Percentiles rank a stretch among this genome's conserved stretches.
These are phyloP conservation scores for Paraphoma chrysanthemicola DNA, from an alignment of 2,329 filamentous ascomycete genomes.

Conservation along the genomic window DNA sequence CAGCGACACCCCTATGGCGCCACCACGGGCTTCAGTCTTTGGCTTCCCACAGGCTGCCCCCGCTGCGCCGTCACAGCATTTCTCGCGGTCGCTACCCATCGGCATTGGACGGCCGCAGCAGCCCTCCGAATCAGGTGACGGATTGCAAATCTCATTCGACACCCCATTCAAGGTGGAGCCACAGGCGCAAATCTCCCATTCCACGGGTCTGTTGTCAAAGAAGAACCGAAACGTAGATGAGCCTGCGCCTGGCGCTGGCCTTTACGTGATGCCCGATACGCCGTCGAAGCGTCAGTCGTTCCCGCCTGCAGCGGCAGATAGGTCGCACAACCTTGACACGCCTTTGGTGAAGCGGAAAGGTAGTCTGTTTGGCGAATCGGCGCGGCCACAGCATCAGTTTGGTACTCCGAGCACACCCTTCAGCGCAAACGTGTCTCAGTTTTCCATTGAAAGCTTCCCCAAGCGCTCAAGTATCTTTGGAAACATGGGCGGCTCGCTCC, in stretches of 20 bases:
- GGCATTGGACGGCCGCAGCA: slow-evolving; percentile 63
- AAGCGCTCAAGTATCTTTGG: slow-evolving; percentile 69
- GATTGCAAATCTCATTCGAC: slow-evolving; percentile 64
- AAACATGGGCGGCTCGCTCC: slow-evolving; percentile 58
- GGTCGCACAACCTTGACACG: slow-evolving; percentile 47
- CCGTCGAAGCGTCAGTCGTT: slow-evolving; percentile 90
- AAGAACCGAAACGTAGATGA: slow-evolving; percentile 82
- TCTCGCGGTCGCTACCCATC: slow-evolving; percentile 78
- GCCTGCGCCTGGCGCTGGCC: slow-evolving; percentile 54
- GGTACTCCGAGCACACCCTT: slow-evolving; percentile 84
- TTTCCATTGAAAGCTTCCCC: slow-evolving; percentile 72
- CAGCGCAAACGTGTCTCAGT: slow-evolving; percentile 66
- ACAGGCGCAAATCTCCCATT: slow-evolving; percentile 79
- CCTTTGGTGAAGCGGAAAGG: slow-evolving; percentile 46
- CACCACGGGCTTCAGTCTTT: slow-evolving; percentile 39
- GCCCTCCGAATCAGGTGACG: slow-evolving; percentile 53
- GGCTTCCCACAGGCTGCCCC: slow-evolving; percentile 24
- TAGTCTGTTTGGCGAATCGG: slow-evolving; percentile 68
- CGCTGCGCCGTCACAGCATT: slow-evolving; percentile 46
- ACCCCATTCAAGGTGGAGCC: slow-evolving; percentile 82
- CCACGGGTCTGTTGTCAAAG: slow-evolving; percentile 87
- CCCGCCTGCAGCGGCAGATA: slow-evolving; percentile 63
- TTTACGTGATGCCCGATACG: slow-evolving; percentile 85
- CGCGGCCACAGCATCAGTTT: slow-evolving; percentile 74
- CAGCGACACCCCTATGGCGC: slow-evolving; percentile 62